Percentiles rank a stretch among this genome's conserved stretches.
Evolutionary conservation across 2,329 filamentous ascomycete species (phyloP).

Genomic region (Zymoseptoria ardabiliae): DNA sequence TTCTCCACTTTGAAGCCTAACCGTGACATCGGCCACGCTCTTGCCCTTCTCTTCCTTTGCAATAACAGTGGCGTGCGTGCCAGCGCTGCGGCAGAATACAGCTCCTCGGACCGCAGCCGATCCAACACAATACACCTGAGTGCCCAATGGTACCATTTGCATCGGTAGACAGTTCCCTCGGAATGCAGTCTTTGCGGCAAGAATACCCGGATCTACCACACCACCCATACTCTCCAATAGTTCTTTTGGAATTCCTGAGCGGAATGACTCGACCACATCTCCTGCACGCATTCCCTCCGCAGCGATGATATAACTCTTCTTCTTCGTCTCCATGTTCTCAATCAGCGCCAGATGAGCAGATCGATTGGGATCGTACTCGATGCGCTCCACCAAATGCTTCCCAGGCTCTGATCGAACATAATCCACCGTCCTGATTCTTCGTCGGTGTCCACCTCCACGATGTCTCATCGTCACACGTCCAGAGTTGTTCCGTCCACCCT

Average conservation of each 20-base stretch:
- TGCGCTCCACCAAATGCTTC: constrained; percentile 80
- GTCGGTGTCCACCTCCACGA: constrained; percentile 83
- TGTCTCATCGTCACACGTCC: constrained; percentile 85
- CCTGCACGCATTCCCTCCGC: constrained; percentile 88
- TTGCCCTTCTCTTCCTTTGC: constrained; percentile 73
- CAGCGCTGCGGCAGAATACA: constrained; percentile 90
- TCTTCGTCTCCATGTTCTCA: constrained; percentile 63
- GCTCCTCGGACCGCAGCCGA: constrained; percentile 63
- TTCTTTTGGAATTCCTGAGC: constrained; percentile 78
- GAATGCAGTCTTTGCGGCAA: constrained; percentile 89
- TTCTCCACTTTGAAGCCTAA: constrained; percentile 87
- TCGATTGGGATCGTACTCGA: constrained; percentile 92
- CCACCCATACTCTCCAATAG: constrained; percentile 90
- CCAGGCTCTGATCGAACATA: constrained; percentile 73
- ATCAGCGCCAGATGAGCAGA: constrained; percentile 88
- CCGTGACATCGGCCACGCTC: constrained; percentile 72
- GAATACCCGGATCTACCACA: constrained; percentile 83
- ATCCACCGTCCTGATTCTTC: constrained; percentile 85
- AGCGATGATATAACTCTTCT: constrained; percentile 88
- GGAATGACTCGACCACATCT: constrained; percentile 86
- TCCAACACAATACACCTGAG: constrained; percentile 83
- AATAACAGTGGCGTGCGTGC: constrained; percentile 81
- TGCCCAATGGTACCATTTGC: constrained; percentile 94
- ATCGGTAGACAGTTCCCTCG: constrained; percentile 91
- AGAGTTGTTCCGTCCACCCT: constrained; percentile 84